Conservation (phyloP, 805 yeast genomes). For the Lachancea thermotolerans region DNA sequence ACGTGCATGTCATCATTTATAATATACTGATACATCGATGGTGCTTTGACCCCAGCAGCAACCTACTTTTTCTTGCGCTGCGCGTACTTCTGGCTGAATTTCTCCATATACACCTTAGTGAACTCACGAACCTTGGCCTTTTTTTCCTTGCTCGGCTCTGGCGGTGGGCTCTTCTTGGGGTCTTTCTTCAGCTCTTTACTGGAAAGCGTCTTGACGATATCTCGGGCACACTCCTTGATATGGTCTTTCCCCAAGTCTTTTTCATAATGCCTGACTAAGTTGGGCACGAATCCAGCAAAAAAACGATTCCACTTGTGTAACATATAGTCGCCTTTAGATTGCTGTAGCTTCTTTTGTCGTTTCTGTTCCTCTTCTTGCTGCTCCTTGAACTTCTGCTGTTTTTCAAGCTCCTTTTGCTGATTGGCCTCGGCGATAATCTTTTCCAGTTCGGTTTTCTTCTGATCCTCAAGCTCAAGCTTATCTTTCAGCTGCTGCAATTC, state of each 20-base stretch:
- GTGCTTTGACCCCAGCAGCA: background rate
- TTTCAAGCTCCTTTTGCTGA: slow-evolving; percentile 23
- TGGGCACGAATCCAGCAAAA: slow-evolving; percentile 76
- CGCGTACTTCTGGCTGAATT: slow-evolving; percentile 45
- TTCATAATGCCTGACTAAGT: slow-evolving; percentile 61
- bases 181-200: slow-evolving; percentile 53
- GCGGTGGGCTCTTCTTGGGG: slow-evolving; percentile 38
- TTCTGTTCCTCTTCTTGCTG: slow-evolving; percentile 21
- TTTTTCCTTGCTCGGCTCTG: slow-evolving; percentile 56
- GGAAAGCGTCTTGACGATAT: slow-evolving; percentile 60
- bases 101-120: slow-evolving; percentile 58
- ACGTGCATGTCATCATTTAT: background rate
- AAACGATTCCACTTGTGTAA: slow-evolving; percentile 34
- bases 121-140: slow-evolving; percentile 63
- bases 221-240: slow-evolving; percentile 71
- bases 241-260: slow-evolving; percentile 63
- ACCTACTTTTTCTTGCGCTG: slow-evolving; percentile 8
- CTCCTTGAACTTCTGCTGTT: slow-evolving; percentile 12
- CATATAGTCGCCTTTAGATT: slow-evolving; percentile 12
- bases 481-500: slow-evolving; percentile 19
- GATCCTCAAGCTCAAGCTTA: slow-evolving; percentile 21
- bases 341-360: slow-evolving; percentile 14
- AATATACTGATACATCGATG: background rate
- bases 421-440: slow-evolving; percentile 38
- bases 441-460: slow-evolving; percentile 28